Conservation (phyloP, 306 rosid genomes). For the Styphnolobium japonicum region DNA sequence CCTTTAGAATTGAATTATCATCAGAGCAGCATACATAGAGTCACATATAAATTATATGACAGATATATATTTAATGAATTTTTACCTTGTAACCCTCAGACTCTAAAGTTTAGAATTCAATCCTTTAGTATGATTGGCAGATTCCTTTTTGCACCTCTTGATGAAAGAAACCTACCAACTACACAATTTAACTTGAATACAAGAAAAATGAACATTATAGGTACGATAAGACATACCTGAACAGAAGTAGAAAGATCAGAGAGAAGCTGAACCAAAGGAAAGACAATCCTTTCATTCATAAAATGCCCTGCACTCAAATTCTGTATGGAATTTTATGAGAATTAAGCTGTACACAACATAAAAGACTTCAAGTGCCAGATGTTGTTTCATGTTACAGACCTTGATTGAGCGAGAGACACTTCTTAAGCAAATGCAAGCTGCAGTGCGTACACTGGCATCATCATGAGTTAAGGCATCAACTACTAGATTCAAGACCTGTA, state of each 20-base stretch:
- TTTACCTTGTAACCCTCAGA: background rate
- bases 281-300: constrained; percentile 70
- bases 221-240: constrained; percentile 56
- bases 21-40: background rate
- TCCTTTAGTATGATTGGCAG: background rate
- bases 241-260: constrained; percentile 70
- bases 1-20: constrained; percentile 8
- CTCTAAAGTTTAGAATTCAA: background rate
- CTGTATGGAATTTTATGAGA: constrained; percentile 63
- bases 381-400: constrained; percentile 47
- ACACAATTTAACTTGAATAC: background rate
- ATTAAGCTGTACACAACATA: constrained; percentile 8
- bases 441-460: constrained; percentile 61
- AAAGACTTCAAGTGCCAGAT: constrained; percentile 20
- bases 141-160: background rate
- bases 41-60: background rate
- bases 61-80: background rate
- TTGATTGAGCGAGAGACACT: constrained; percentile 86
- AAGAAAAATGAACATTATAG: constrained; percentile 14
- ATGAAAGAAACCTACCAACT: background rate
- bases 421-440: constrained; percentile 94
- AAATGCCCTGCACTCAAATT: constrained; percentile 88
- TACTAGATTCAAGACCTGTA: constrained; percentile 60
- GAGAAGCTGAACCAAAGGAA: constrained; percentile 80
- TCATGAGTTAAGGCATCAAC: constrained; percentile 67